A percentile compares a stretch with the other conserved stretches of the same genome.
phyloP scores from a whole-genome alignment of 345 rosid genomes.

The Arabidopsis suecica region DNA sequence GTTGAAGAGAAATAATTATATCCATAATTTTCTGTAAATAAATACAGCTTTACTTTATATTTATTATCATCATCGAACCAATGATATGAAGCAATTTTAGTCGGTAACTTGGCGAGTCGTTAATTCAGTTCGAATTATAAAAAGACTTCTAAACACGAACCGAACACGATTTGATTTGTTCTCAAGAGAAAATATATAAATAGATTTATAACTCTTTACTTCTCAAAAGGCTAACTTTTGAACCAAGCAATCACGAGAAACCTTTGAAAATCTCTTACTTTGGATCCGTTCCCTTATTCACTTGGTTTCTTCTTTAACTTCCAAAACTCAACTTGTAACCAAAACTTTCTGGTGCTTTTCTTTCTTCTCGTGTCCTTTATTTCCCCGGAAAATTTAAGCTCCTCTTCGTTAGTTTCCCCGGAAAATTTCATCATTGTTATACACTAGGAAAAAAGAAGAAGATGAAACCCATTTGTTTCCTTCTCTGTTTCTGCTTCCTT shows the following conservation, averaged over 20 bases:
- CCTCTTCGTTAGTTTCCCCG: slow-evolving; percentile 29
- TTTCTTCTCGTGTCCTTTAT: slow-evolving; percentile 43
- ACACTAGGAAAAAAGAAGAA: slow-evolving; percentile 9
- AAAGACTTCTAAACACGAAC: slow-evolving; percentile 19
- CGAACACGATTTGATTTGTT: slow-evolving; percentile 34
- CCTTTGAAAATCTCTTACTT: slow-evolving; percentile 67
- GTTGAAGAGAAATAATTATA: not conserved
- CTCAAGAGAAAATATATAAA: slow-evolving; percentile 19
- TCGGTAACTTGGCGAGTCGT: slow-evolving; percentile 25
- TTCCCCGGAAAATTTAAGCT: slow-evolving; percentile 23
- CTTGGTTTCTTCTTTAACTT: slow-evolving; percentile 44
- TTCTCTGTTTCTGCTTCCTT: slow-evolving; percentile 38
- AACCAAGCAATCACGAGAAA: slow-evolving; percentile 84
- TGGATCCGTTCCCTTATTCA: slow-evolving; percentile 62
- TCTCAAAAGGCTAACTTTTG: slow-evolving; percentile 48
- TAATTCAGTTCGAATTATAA: not conserved
- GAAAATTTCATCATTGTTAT: slow-evolving; percentile 40
- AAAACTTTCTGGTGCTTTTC: slow-evolving; percentile 45
- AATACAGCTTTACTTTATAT: too few relatives aligned
- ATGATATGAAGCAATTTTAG: slow-evolving; percentile 1
- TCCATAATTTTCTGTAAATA: too few relatives aligned
- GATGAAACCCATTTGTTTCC: slow-evolving; percentile 46
- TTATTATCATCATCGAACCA: not conserved
- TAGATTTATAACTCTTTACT: slow-evolving; percentile 15
- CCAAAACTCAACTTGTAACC: slow-evolving; percentile 49